These are phyloP conservation scores for Xanthoconium separans DNA, from an alignment of 1,284 basidiomycete genomes.

Conservation along the genomic window DNA sequence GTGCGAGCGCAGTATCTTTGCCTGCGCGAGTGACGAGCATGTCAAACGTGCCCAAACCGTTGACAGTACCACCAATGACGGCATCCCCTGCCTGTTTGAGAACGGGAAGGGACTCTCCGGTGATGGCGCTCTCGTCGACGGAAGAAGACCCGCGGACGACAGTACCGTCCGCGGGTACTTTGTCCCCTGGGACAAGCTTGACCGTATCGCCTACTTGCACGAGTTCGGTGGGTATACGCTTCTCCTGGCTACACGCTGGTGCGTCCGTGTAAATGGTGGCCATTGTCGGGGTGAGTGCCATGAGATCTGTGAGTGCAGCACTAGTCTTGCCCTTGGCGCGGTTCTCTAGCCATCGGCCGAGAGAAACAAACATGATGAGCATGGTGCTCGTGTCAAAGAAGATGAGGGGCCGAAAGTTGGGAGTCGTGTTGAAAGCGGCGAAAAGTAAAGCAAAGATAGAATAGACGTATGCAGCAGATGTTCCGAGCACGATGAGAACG, in stretches of 20 bases:
- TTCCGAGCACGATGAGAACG: slow-evolving; percentile 94
- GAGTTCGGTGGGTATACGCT: slow-evolving; percentile 91
- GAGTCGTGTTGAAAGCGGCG: slow-evolving; percentile 62
- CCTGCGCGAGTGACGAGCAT: slow-evolving; percentile 95
- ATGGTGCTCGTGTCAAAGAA: slow-evolving; percentile 99
- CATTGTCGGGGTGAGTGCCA: slow-evolving; percentile 92
- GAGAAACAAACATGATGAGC: slow-evolving; percentile 96
- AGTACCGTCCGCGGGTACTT: slow-evolving; percentile 93
- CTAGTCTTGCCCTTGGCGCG: slow-evolving; percentile 96
- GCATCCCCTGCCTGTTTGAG: slow-evolving; percentile 79
- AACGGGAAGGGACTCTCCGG: slow-evolving; percentile 93
- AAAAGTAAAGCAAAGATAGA: slow-evolving; percentile 75
- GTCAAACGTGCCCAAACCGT: slow-evolving; percentile 93
- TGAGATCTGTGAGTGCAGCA: slow-evolving; percentile 93
- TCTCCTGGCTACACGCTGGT: slow-evolving; percentile 77
- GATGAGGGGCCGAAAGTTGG: slow-evolving; percentile 77
- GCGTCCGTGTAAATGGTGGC: slow-evolving; percentile 92
- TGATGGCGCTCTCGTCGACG: slow-evolving; percentile 96
- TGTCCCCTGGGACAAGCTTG: slow-evolving; percentile 95
- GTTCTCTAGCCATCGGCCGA: slow-evolving; percentile 96
- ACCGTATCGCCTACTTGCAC: slow-evolving; percentile 93
- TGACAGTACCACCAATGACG: slow-evolving; percentile 97
- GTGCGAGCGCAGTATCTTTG: slow-evolving; percentile 92
- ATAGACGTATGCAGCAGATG: slow-evolving; percentile 91
- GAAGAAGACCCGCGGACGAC: slow-evolving; percentile 85